Evolutionary conservation across 768 basidiomycete species (phyloP), one percentile per base, ranked within the genome.

Genomic region (Lyophyllum semitale): DNA sequence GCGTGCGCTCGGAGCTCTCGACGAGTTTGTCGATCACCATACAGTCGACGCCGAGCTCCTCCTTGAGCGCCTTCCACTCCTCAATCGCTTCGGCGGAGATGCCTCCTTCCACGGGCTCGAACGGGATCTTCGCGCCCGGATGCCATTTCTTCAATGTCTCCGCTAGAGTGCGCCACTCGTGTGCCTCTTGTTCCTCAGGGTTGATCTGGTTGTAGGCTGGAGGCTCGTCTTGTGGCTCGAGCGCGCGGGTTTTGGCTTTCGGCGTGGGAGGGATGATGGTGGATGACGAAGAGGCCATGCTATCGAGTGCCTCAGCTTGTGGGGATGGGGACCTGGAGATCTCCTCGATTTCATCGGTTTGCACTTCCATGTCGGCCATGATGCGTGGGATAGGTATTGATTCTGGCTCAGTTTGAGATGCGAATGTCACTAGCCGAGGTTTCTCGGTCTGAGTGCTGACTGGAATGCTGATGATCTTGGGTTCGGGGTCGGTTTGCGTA

Each of bases 21-120:
- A 93, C 74, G 48, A 87, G 71, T 68, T 86, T 83, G 67, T 93
- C 91, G 62, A 93, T 88, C 43, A 90, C 88, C 26, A 74, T 60
- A 62, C 91, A 93, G 25, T 86, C 86, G 41, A 91, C 77, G 11
- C 91, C 91, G 8, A 93, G 77, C 66, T 93, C 89, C 25, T 83
- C 83, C 70, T 93, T 91, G 51, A 93, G 73, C 7, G 85, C 80
- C 59, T 83, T 84, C 92, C 91, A 93, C 59, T 91, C 90, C 59
- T 87, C 88, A 22, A 79, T 68, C 1, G 83, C 74, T 32, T 91
- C 89, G 49, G 82, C 78, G 4, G 89, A 84, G 25, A 93, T 72
- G 11, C 85, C 86, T 3, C 80, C 80, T 4, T 77, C 69, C 17
- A 77, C 63, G 17, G 73, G 67, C 43, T 73, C 70, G 49, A 79